These are phyloP conservation scores for Morella rubra DNA, from an alignment of 306 rosid genomes.

Conservation along the genomic window DNA sequence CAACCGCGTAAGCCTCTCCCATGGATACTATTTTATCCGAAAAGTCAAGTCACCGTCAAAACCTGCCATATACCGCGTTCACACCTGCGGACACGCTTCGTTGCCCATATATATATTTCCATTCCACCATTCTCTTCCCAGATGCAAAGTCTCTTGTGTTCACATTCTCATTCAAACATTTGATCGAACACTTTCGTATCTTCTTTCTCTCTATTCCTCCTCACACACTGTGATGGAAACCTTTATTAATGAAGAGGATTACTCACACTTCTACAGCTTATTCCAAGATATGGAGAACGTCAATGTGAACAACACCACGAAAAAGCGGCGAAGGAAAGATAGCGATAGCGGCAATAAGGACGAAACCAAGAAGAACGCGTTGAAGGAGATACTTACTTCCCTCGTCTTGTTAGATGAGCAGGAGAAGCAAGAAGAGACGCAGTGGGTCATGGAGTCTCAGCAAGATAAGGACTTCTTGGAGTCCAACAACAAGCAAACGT, in stretches of 20 bases:
- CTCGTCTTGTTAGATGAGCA: slow-evolving; percentile 52
- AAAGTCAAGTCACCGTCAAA: slow-evolving; percentile 55
- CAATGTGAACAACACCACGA: slow-evolving; percentile 23
- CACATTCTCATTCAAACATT: slow-evolving; percentile 40
- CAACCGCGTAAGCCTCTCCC: slow-evolving; percentile 40
- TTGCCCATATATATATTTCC: not conserved
- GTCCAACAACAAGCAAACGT: slow-evolving; percentile 24
- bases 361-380: slow-evolving; percentile 16
- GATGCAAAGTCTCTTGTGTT: slow-evolving; percentile 30
- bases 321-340: slow-evolving; percentile 32
- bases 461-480: slow-evolving; percentile 21
- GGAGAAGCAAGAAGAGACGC: slow-evolving; percentile 35
- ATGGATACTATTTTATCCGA: not conserved
- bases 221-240: slow-evolving; percentile 47
- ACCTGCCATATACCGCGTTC: slow-evolving; percentile 48
- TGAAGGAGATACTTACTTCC: slow-evolving; percentile 44
- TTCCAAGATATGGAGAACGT: slow-evolving; percentile 46
- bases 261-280: slow-evolving; percentile 28
- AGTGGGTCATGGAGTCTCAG: slow-evolving; percentile 17
- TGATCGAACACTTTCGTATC: slow-evolving; percentile 4
- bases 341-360: slow-evolving; percentile 7
- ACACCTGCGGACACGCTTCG: slow-evolving; percentile 55
- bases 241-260: slow-evolving; percentile 49
- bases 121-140: not conserved
- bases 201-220: not conserved